phyloP scores from a whole-genome alignment of 305 asterid genomes.

The Fraxinus baroniana region DNA sequence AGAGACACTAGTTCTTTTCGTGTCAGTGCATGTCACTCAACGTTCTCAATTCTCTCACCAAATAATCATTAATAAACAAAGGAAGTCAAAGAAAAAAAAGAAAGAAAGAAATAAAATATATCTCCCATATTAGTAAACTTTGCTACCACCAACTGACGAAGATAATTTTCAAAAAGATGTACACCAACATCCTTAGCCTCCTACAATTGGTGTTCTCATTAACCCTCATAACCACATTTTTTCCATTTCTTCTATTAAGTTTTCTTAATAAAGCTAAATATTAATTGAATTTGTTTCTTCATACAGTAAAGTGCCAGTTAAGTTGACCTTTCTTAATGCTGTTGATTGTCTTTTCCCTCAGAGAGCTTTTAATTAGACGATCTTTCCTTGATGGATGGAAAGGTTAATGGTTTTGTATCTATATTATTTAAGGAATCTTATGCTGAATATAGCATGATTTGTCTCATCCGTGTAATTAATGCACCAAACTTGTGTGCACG shows the following conservation, averaged over 20 bases:
- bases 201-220: not conserved
- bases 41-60: not conserved
- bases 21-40: not conserved
- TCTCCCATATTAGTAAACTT: constrained; percentile 9
- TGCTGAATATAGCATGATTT: not conserved
- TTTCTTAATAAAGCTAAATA: not conserved
- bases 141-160: not conserved
- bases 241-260: too few species aligned
- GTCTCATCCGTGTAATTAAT: not conserved
- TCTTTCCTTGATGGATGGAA: not conserved
- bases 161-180: not conserved
- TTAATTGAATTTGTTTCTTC: not conserved
- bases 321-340: not conserved
- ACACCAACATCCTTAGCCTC: not conserved
- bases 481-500: not conserved
- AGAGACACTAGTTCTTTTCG: not conserved
- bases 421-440: not conserved
- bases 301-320: not conserved
- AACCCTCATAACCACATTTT: not conserved
- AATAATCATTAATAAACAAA: not conserved
- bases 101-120: too few species aligned
- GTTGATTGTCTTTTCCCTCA: not conserved
- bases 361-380: not conserved
- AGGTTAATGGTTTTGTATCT: not conserved
- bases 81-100: not conserved